phyloP scores from a whole-genome alignment of 2,329 filamentous ascomycete genomes.

The Cordyceps pruinosa region DNA sequence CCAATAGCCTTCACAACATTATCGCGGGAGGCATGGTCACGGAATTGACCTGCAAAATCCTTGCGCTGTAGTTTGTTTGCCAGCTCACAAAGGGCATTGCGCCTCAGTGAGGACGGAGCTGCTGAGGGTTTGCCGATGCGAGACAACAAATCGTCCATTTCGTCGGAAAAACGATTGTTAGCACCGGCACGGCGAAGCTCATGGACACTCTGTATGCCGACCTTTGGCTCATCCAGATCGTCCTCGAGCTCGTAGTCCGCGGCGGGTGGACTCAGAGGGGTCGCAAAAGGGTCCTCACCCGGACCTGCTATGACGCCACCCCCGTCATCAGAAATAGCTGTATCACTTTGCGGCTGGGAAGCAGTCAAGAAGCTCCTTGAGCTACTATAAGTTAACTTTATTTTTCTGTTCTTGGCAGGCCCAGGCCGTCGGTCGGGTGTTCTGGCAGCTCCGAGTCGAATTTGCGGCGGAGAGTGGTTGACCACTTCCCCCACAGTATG shows the following conservation, averaged over 20 bases:
- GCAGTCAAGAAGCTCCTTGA: constrained; percentile 24
- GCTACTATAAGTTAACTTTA: constrained; percentile 31
- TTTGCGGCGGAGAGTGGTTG: not conserved
- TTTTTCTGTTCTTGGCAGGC: constrained; percentile 24
- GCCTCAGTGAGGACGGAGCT: constrained; percentile 44
- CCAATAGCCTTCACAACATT: constrained; percentile 58
- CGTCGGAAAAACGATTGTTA: constrained; percentile 59
- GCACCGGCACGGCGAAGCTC: constrained; percentile 59
- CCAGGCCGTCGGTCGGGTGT: constrained; percentile 21
- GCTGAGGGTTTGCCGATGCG: constrained; percentile 47
- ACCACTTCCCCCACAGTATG: not conserved
- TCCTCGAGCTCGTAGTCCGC: constrained; percentile 25
- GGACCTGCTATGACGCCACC: not conserved
- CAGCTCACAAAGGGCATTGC: constrained; percentile 54
- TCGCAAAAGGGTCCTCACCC: not conserved
- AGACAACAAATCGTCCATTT: constrained; percentile 57
- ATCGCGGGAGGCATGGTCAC: constrained; percentile 65
- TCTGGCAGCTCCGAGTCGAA: constrained; percentile 11
- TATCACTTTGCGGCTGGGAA: constrained; percentile 20
- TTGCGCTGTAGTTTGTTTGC: constrained; percentile 54
- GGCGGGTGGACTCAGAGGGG: constrained; percentile 10
- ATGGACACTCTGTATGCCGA: constrained; percentile 56
- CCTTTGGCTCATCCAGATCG: constrained; percentile 32
- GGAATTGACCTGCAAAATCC: constrained; percentile 61
- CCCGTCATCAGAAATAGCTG: constrained; percentile 3